Evolutionary conservation across 805 yeast species (phyloP), one percentile per base, ranked within the genome.

Genomic region (Metschnikowia lochheadii): DNA sequence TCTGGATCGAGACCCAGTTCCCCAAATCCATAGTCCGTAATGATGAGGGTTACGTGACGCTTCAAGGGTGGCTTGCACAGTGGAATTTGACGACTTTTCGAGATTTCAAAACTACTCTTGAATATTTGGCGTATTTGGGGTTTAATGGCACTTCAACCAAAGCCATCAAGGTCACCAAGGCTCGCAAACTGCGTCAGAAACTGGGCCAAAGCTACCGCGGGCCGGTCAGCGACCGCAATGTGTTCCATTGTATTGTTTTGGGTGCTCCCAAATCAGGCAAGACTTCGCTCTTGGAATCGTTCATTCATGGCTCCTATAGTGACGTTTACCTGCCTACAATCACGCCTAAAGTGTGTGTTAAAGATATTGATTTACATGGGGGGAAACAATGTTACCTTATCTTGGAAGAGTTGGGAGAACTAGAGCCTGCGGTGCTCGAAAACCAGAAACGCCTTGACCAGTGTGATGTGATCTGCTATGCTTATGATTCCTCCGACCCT

Each of bases 31-130:
- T 96, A 10, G 96, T 92, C 1, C 81, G 96, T 48, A 91, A 90
- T 63, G 97, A 90, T 56, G 84, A 83, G 55, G 97, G 96, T 0
- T 80, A 83, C 63, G 90, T 94, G 3, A 89, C 98, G 0, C 68
- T 94, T 26, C 99, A 95, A 69, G 99, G 99, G 2, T 94, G 99
- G 99, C 70, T 94, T 36, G 99, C 99, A 0, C 98, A 92, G 62
- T 94, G 99, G 99, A 85, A 92, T 59, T 87, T 94, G 87, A 89
- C 97, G 0, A 92, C 98, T 0, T 90, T 82, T 57, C 70, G 94
- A 31, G 96, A 91, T 59, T 82, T 87, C 63, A 82, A 79, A 58
- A 85, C 89, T 0, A 90, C 98, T 0, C 76, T 94, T 46, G 95
- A 89, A 46, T 94, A 92, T 61, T 69, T 94, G 54, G 96, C 95